These are phyloP conservation scores for Trametes sanguinea DNA, from an alignment of 768 basidiomycete species.

Conservation along the genomic window DNA sequence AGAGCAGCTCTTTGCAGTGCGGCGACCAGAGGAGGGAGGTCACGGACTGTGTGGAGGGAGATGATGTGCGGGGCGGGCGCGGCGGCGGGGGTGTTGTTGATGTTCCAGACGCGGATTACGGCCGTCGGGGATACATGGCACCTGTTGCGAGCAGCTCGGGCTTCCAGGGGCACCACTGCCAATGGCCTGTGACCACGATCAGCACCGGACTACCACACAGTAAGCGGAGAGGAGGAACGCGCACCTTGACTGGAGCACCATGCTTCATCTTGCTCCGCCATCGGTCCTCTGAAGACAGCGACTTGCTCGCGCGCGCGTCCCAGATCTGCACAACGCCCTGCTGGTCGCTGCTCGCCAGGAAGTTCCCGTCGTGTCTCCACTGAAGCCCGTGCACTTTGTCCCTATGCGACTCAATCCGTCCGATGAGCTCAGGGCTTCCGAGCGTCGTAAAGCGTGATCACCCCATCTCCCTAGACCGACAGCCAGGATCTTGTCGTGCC, in stretches of 20 bases:
- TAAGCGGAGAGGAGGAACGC: background rate
- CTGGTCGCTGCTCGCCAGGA: conserved; percentile 44
- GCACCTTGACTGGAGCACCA: conserved; percentile 46
- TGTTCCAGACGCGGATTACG: conserved; percentile 56
- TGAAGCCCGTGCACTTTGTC: conserved; percentile 43
- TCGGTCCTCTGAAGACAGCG: conserved; percentile 35
- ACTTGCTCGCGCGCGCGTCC: conserved; percentile 41
- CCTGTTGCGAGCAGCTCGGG: conserved; percentile 66
- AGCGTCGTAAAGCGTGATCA: conserved; percentile 40
- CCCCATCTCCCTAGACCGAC: conserved; percentile 43
- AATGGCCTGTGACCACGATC: conserved; percentile 52
- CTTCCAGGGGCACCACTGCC: conserved; percentile 78
- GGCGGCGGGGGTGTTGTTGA: conserved; percentile 46
- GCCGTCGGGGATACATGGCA: conserved; percentile 63
- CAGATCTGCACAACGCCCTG: conserved; percentile 45
- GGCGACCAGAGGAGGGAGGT: conserved; percentile 64
- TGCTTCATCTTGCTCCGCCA: conserved; percentile 45
- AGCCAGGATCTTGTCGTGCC: conserved; percentile 40
- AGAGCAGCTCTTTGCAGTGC: conserved; percentile 58
- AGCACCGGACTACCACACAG: background rate
- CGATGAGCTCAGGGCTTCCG: conserved; percentile 36
- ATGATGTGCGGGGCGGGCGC: conserved; percentile 52
- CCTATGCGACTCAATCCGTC: conserved; percentile 35
- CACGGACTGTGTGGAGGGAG: conserved; percentile 48
- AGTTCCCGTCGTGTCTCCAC: conserved; percentile 43